Conservation (phyloP, 2,329 filamentous ascomycete genomes). For the Aspergillus amoenus region DNA sequence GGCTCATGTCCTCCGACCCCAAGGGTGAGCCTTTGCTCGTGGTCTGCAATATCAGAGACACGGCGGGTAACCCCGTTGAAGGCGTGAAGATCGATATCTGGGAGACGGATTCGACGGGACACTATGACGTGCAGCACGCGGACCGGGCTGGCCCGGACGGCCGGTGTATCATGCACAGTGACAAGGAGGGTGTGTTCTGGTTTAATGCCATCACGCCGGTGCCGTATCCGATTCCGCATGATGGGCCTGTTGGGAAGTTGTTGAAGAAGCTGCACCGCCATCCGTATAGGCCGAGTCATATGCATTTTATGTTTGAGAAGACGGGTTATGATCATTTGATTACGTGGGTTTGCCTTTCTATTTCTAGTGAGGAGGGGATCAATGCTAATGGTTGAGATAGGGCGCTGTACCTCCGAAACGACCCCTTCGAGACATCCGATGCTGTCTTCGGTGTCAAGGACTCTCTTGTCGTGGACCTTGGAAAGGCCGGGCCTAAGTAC, state of each 20-base stretch:
- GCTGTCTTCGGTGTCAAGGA: conserved; percentile 86
- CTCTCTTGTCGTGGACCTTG: conserved; percentile 68
- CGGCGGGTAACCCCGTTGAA: conserved; percentile 59
- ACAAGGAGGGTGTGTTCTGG: conserved; percentile 74
- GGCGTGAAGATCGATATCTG: conserved; percentile 77
- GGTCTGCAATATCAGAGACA: conserved; percentile 70
- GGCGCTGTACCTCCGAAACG: conserved; percentile 72
- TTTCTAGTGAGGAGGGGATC: background rate
- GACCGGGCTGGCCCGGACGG: conserved; percentile 66
- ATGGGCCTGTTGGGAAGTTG: conserved; percentile 77
- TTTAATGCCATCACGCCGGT: conserved; percentile 84
- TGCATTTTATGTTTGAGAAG: conserved; percentile 90
- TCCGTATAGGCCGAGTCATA: conserved; percentile 72
- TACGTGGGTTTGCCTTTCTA: conserved; percentile 60
- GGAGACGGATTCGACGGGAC: conserved; percentile 79
- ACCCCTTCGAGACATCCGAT: conserved; percentile 79
- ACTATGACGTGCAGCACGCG: conserved; percentile 78
- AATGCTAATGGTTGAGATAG: conserved; percentile 42
- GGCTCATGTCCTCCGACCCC: conserved; percentile 66
- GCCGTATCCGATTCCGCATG: conserved; percentile 79
- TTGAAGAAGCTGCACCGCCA: conserved; percentile 68
- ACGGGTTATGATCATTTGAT: conserved; percentile 75
- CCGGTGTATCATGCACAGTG: conserved; percentile 67
- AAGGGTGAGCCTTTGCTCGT: conserved; percentile 69
- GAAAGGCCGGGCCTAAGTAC: conserved; percentile 52